Percentiles rank a stretch among this genome's conserved stretches.
Conservation (phyloP, 2,329 filamentous ascomycete genomes). For the Fusarium oligoseptatum region DNA sequence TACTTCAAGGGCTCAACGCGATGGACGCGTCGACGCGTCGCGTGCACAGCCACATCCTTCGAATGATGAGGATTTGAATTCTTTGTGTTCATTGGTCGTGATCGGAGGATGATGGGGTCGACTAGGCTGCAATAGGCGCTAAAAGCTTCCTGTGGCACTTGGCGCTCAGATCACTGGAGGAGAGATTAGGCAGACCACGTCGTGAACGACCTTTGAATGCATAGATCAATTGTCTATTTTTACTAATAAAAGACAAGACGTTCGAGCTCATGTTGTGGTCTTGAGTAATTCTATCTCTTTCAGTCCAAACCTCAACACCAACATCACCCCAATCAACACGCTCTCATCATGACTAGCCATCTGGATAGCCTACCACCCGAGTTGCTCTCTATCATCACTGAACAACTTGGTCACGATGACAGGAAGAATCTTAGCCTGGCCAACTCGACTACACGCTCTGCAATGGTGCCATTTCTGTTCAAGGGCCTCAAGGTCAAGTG, state of each 20-base stretch:
- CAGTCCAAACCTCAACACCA: neutral
- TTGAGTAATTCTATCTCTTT: neutral
- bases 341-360: neutral
- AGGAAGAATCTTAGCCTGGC: conserved; percentile 1
- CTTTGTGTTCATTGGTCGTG: neutral
- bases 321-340: neutral
- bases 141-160: too few species aligned
- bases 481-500: conserved; percentile 6
- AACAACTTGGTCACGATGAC: neutral
- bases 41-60: neutral
- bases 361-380: conserved; percentile 9
- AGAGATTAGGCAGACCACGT: neutral
- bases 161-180: neutral
- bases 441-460: neutral
- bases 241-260: neutral
- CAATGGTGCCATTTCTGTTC: conserved; percentile 2
- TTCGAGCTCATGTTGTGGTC: neutral
- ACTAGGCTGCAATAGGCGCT: neutral
- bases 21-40: neutral
- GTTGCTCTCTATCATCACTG: neutral
- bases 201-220: neutral
- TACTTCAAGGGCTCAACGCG: neutral
- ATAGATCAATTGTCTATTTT: neutral
- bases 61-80: neutral
- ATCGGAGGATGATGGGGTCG: neutral